Evolutionary conservation across 352 stramenopile genomes (phyloP), one percentile per base, ranked within the genome.

Genomic region (Phytophthora colocasiae): DNA sequence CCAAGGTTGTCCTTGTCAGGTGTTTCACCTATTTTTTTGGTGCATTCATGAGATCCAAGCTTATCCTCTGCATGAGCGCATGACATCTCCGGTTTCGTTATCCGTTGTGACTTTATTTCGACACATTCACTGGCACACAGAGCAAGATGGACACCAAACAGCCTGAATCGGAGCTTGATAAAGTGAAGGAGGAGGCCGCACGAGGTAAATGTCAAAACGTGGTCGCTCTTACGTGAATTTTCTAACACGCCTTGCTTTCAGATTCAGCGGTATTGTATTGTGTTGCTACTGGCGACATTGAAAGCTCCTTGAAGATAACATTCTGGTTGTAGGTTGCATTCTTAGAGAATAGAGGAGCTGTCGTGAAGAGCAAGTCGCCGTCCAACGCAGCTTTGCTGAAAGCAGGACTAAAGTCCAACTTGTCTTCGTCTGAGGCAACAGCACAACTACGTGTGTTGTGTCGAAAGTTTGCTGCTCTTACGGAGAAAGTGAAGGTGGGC

Each of bases 401-500:
- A 41, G 81, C 87, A 26, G 70, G 73, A n/a, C 36, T 91, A 17
- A 87, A 83, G 48, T 22, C 69, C 7, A 92, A 89, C 47, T 60
- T 93, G 24, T 90, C 83, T 29, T 69, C 80, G 7, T 72, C 80
- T 0, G 81, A 93, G 59, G 87, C 85, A 8, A 94, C 83, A 3
- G 75, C 85, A 14, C 87, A 96, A 29, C 66, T 96, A 34, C 88
- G 89, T 43, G 83, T 94, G 27, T 63, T 96, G 4, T 96, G 87
- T 39, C 82, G 86, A 29, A 96, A 96, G 59, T 96, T 96, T 57
- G 87, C 87, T 2, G 79, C 85, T 5, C 75, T 94, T 15, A 89
- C 79, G 0, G 83, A 96, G 19, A 96, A 93, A 87, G 85, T 96
- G 48, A 93, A 95, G 73, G 85, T 91, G 53, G 1, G 49, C 36